Evolutionary conservation across 805 yeast species (phyloP).

Genomic region (Yueomyces sinensis): DNA sequence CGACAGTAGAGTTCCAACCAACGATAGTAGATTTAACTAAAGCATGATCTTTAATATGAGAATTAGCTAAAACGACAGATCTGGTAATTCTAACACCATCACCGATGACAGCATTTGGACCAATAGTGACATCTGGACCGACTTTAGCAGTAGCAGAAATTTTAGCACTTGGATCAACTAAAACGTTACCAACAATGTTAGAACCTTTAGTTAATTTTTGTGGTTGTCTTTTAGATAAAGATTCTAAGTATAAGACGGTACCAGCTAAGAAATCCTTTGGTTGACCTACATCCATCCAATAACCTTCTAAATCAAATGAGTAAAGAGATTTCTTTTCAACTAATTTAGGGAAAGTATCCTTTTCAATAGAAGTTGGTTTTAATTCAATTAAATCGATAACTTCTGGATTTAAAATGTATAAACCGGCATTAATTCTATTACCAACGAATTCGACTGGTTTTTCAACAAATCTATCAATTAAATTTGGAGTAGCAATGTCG

Average conservation of each 20-base stretch:
- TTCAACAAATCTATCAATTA: constrained; percentile 97
- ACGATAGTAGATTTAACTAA: constrained; percentile 96
- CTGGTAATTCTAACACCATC: constrained; percentile 98
- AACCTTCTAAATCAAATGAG: constrained; percentile 96
- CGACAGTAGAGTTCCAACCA: constrained; percentile 98
- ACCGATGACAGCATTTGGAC: constrained; percentile 91
- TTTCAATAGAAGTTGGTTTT: constrained; percentile 98
- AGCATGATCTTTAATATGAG: constrained; percentile 91
- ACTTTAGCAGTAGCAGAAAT: constrained; percentile 86
- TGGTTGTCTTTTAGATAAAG: constrained; percentile 72
- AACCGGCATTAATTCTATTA: constrained; percentile 99
- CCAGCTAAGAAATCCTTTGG: constrained; percentile 99
- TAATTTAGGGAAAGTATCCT: constrained; percentile 96
- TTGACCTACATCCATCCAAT: constrained; percentile 99
- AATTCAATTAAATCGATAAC: constrained; percentile 93
- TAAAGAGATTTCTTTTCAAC: constrained; percentile 80
- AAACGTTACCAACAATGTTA: constrained; percentile 77
- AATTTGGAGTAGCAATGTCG: constrained; percentile 87
- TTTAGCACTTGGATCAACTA: constrained; percentile 90
- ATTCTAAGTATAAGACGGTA: constrained; percentile 79
- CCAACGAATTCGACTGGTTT: constrained; percentile 99
- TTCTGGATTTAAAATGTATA: constrained; percentile 93
- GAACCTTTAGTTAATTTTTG: constrained; percentile 53
- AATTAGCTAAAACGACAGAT: constrained; percentile 84
- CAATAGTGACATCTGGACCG: constrained; percentile 96